Evolutionary conservation across 352 stramenopile genomes (phyloP).

Genomic region (Phytophthora citrophthora): DNA sequence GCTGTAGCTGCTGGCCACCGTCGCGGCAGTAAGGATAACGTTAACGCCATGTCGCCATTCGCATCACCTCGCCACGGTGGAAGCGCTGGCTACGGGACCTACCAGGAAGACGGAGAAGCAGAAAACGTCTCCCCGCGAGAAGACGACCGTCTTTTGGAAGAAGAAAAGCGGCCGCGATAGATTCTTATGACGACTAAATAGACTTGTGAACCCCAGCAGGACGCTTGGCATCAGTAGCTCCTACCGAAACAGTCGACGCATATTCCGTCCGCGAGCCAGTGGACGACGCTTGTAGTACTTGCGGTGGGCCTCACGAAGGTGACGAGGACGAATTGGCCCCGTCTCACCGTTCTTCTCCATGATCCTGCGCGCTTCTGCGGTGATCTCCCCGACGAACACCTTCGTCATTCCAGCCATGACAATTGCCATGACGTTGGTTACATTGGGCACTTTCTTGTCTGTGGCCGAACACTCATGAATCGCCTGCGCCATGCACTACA

Average conservation of each 20-base stretch:
- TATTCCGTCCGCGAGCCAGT: constrained; percentile 61
- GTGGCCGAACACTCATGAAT: constrained; percentile 68
- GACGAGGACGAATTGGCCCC: constrained; percentile 73
- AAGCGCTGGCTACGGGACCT: constrained; percentile 30
- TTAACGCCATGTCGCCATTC: constrained; percentile 38
- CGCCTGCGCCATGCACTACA: constrained; percentile 79
- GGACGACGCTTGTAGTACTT: constrained; percentile 87
- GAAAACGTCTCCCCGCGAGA: constrained; percentile 27
- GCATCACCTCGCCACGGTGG: constrained; percentile 25
- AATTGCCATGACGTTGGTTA: constrained; percentile 89
- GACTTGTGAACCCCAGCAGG: constrained; percentile 33
- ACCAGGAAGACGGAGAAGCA: constrained; percentile 25
- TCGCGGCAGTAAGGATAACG: constrained; percentile 46
- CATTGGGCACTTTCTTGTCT: constrained; percentile 60
- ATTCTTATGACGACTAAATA: constrained; percentile 52
- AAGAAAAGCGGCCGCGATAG: constrained; percentile 56
- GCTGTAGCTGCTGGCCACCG: constrained; percentile 26
- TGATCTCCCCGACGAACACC: constrained; percentile 82
- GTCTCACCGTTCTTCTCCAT: constrained; percentile 85
- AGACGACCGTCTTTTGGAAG: constrained; percentile 44
- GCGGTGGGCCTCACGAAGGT: constrained; percentile 79
- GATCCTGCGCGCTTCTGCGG: constrained; percentile 76
- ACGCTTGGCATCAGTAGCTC: background rate
- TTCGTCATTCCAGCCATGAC: constrained; percentile 91
- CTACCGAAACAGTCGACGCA: constrained; percentile 63